Evolutionary conservation across 106 monocot genomes (phyloP), one percentile per base, ranked within the genome.

Genomic region (Allium cepa): DNA sequence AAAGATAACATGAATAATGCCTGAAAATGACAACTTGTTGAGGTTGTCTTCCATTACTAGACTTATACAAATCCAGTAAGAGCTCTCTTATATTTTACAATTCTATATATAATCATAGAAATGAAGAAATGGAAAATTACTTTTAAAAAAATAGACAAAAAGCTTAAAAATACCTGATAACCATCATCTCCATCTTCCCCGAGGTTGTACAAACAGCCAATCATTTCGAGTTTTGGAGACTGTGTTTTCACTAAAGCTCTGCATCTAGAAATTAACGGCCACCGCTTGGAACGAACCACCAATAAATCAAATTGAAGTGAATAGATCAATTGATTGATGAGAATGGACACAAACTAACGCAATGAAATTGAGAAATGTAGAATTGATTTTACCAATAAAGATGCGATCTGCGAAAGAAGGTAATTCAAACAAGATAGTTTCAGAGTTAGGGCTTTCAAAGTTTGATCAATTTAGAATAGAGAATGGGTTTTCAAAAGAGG

Each of bases 11-110:
- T 36, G 36, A 36, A 67, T 10, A 13, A 46, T 82, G 87, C 94
- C 94, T 87, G 84, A 94, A 94, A 65, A 94, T 90, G 46, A 94
- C 82, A 28, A 94, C 82, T 64, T 90, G 90, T 18, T 49, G 14
- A 57, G 90, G 94, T 63, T 94, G 90, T 26, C 67, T 79, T 15
- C 27, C 16, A 17, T 46, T 48, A 61, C 83, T 89, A 9, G 86
- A 81, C 11, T 80, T 62, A 47, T 78, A 94, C n/a, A n/a, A n/a
- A n/a, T n/a, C n/a, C n/a, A n/a, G n/a, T n/a, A n/a, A n/a, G n/a
- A n/a, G n/a, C n/a, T 89, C 89, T 79, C 93, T 94, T 74, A 60
- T 50, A 26, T 63, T 64, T 22, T 47, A 71, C 74, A 13, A 52
- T 26, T 49, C 57, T 47, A 12, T 22, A 3, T 56, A 22, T 16